A percentile compares a stretch with the other conserved stretches of the same genome.
These are phyloP conservation scores for Hygrophoropsis aurantiaca DNA, from an alignment of 768 basidiomycete genomes.

Conservation along the genomic window DNA sequence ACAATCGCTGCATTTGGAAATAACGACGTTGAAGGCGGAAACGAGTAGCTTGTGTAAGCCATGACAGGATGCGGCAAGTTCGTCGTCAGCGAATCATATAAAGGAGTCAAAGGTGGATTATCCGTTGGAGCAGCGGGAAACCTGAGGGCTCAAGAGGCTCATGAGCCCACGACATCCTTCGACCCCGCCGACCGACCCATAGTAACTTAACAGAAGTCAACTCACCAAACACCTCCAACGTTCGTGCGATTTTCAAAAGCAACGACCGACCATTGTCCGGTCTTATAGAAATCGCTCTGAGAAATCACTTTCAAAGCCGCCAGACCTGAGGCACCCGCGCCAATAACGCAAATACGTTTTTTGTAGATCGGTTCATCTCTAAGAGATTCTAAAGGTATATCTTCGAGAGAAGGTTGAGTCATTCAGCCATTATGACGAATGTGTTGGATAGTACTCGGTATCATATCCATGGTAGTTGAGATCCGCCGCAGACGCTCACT, in stretches of 20 bases:
- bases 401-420: slow-evolving; percentile 1
- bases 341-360: slow-evolving; percentile 65
- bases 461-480: not conserved
- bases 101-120: slow-evolving; percentile 60
- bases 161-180: too few species aligned
- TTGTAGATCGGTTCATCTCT: slow-evolving; percentile 1
- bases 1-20: slow-evolving; percentile 66
- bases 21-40: slow-evolving; percentile 70
- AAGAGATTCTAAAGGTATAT: not conserved
- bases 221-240: slow-evolving; percentile 79
- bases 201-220: slow-evolving; percentile 3
- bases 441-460: not conserved
- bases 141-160: slow-evolving; percentile 35
- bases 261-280: slow-evolving; percentile 59
- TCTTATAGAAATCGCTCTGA: slow-evolving; percentile 55
- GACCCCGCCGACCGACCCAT: too few species aligned
- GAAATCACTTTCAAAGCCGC: slow-evolving; percentile 65
- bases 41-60: slow-evolving; percentile 61
- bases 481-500: too few species aligned
- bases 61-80: slow-evolving; percentile 81
- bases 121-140: slow-evolving; percentile 50
- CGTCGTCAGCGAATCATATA: slow-evolving; percentile 81
- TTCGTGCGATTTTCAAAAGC: slow-evolving; percentile 65
- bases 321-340: slow-evolving; percentile 75
- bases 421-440: not conserved